Evolutionary conservation across 2,329 filamentous ascomycete genomes (phyloP).

Genomic region (Sporothrix globosa): DNA sequence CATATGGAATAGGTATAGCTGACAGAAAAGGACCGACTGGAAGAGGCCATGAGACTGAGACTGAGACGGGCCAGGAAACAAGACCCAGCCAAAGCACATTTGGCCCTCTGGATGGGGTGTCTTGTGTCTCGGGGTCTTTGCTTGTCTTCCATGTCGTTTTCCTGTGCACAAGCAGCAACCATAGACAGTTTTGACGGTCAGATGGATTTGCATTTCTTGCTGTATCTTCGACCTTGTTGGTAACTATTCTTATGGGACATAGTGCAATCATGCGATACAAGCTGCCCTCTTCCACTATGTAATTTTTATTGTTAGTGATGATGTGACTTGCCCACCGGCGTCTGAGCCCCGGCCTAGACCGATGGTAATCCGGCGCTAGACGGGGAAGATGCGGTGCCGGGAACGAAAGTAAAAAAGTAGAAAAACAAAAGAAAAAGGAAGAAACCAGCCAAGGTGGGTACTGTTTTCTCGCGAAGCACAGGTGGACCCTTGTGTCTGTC

Average conservation of each 20-base stretch:
- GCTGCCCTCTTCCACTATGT: no score
- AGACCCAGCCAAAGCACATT: no score
- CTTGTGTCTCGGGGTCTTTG: no score
- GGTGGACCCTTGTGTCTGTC: not conserved
- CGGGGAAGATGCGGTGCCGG: not conserved
- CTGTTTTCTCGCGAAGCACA: not conserved
- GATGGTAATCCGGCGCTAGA: not conserved
- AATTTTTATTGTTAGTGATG: no score
- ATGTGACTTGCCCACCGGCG: not conserved
- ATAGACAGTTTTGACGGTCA: no score
- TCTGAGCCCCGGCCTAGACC: slow-evolving; percentile 11
- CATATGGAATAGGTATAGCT: not conserved
- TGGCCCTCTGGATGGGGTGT: no score
- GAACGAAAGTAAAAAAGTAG: not conserved
- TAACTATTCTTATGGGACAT: no score
- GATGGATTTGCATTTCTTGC: no score
- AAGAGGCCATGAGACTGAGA: not conserved
- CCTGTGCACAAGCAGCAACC: not conserved
- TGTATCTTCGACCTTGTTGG: no score
- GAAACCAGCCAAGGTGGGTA: not conserved
- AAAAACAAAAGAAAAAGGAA: not conserved
- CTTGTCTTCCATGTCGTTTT: no score
- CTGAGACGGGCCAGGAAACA: no score
- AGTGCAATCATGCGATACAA: no score
- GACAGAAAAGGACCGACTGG: slow-evolving; percentile 18